These are phyloP conservation scores for Pyrenochaeta sp. DNA, from an alignment of 2,329 filamentous ascomycete species.

Conservation along the genomic window DNA sequence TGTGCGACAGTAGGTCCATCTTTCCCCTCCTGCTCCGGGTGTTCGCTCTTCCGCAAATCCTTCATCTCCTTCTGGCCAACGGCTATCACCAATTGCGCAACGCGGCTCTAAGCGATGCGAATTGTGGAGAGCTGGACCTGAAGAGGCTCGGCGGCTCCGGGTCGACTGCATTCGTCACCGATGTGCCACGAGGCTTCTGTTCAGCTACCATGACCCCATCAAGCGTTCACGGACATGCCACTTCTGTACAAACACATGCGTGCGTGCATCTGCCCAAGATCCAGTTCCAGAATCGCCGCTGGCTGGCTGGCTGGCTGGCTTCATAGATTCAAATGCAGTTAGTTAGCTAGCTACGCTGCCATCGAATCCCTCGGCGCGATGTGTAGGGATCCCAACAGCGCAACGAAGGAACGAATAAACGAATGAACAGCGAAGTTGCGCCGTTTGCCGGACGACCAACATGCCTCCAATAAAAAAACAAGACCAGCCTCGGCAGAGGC, in stretches of 20 bases:
- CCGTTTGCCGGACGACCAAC: no score
- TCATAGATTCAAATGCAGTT: no score
- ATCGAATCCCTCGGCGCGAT: no score
- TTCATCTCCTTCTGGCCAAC: slow-evolving; percentile 1
- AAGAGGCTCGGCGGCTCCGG: slow-evolving; percentile 1
- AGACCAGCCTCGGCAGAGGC: no score
- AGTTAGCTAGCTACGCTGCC: no score
- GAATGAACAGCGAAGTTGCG: no score
- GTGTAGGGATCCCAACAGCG: no score
- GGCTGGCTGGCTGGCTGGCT: no score
- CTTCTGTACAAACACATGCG: background rate
- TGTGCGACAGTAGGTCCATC: background rate
- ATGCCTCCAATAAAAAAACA: no score
- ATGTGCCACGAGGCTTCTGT: background rate
- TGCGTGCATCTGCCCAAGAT: background rate
- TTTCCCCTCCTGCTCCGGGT: background rate
- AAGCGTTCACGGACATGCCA: background rate
- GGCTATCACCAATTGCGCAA: slow-evolving; percentile 1
- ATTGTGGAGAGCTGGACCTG: background rate
- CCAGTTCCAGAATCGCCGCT: no score
- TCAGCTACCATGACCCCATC: background rate
- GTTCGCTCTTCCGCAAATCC: background rate
- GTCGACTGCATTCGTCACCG: background rate
- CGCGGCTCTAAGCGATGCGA: background rate
- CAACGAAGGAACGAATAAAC: no score